phyloP scores from a whole-genome alignment of 208 protist species.

The Crithidia thermophila region DNA sequence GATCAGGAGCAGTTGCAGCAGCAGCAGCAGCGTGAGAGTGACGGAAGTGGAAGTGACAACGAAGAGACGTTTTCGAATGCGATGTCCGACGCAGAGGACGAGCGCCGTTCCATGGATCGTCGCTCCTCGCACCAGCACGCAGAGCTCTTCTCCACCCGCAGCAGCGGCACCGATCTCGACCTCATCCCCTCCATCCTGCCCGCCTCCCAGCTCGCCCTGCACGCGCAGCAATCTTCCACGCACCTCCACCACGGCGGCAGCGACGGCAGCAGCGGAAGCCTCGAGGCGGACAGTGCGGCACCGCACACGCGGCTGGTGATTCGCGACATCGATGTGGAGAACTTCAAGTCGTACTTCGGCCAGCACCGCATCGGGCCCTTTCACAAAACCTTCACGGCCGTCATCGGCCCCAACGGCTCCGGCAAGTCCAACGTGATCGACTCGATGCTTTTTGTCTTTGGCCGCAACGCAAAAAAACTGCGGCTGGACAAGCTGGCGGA shows the following conservation, averaged over 20 bases:
- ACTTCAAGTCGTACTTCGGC: slow-evolving; percentile 99
- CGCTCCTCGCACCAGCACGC: neutral
- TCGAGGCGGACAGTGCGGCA: neutral
- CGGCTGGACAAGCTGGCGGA: slow-evolving; percentile 97
- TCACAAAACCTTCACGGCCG: slow-evolving; percentile 99
- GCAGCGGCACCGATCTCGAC: slow-evolving; percentile 28
- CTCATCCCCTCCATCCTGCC: slow-evolving; percentile 5
- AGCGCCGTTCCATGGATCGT: neutral
- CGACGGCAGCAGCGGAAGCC: neutral
- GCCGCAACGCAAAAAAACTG: slow-evolving; percentile 98
- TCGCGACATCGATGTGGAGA: slow-evolving; percentile 98
- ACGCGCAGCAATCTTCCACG: no score
- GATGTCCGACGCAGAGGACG: neutral
- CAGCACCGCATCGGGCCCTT: slow-evolving; percentile 98
- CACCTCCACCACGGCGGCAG: neutral
- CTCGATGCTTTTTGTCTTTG: slow-evolving; percentile 99
- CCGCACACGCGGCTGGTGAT: slow-evolving; percentile 94
- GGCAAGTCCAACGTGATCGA: slow-evolving; percentile 99
- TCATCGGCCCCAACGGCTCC: slow-evolving; percentile 99
- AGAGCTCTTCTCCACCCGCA: slow-evolving; percentile 18
- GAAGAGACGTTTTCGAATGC: slow-evolving; percentile 11
- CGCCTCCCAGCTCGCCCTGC: neutral
- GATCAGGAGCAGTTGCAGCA: neutral
- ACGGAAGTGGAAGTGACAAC: neutral
- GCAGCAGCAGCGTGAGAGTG: neutral